These are phyloP conservation scores for Diaporthe sp. DNA, from an alignment of 2,329 filamentous ascomycete species.

Conservation along the genomic window DNA sequence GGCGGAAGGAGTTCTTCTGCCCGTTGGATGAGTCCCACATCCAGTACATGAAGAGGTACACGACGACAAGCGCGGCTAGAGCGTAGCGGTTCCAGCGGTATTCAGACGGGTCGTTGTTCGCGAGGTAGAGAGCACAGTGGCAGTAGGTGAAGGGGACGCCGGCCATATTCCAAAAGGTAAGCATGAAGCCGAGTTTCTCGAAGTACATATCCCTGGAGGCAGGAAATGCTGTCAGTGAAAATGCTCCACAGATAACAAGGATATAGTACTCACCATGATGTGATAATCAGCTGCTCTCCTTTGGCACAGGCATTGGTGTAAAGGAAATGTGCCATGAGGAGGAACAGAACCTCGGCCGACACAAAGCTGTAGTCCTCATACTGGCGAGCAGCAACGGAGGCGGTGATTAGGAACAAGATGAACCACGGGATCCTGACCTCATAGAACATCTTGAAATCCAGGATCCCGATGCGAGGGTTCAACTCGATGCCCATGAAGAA, in stretches of 20 bases:
- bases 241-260: background rate
- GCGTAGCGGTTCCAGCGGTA: slow-evolving; percentile 75
- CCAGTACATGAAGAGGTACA: slow-evolving; percentile 83
- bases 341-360: slow-evolving; percentile 77
- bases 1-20: slow-evolving; percentile 86
- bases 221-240: background rate
- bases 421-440: slow-evolving; percentile 90
- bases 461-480: slow-evolving; percentile 82
- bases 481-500: slow-evolving; percentile 93
- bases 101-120: slow-evolving; percentile 75
- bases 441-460: slow-evolving; percentile 95
- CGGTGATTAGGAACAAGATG: slow-evolving; percentile 78
- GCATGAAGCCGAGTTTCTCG: slow-evolving; percentile 90
- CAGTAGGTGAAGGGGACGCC: slow-evolving; percentile 85
- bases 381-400: slow-evolving; percentile 77
- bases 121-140: slow-evolving; percentile 84
- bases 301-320: slow-evolving; percentile 88
- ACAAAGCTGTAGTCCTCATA: slow-evolving; percentile 82
- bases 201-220: slow-evolving; percentile 79
- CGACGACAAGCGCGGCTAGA: slow-evolving; percentile 68
- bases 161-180: slow-evolving; percentile 90
- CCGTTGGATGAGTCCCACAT: slow-evolving; percentile 86
- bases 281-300: slow-evolving; percentile 83
- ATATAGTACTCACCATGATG: slow-evolving; percentile 63
- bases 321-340: slow-evolving; percentile 82